Percentiles rank a stretch among this genome's conserved stretches.
Evolutionary conservation across 208 protist genomes (phyloP).

Genomic region (Plasmodiophora brassicae): DNA sequence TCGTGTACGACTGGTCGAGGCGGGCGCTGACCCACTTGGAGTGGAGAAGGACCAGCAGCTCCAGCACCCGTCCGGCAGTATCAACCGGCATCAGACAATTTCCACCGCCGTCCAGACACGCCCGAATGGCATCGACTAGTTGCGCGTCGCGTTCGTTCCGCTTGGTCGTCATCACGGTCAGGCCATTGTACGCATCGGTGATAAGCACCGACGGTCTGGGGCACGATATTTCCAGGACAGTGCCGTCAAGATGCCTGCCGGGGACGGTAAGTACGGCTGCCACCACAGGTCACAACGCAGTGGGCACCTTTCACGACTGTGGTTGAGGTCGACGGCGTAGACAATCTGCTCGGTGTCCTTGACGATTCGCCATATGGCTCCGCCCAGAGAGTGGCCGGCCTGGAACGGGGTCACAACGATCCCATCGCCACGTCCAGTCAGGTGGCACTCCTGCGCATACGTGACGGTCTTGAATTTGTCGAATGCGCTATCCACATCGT

Average conservation of each 20-base stretch:
- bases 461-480: constrained; percentile 44
- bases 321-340: constrained; percentile 76
- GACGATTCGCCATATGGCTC: constrained; percentile 71
- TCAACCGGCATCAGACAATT: constrained; percentile 73
- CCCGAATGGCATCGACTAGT: constrained; percentile 43
- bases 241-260: constrained; percentile 59
- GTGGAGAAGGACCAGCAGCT: constrained; percentile 63
- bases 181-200: constrained; percentile 58
- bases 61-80: constrained; percentile 64
- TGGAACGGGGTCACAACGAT: constrained; percentile 55
- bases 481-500: constrained; percentile 66
- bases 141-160: background rate
- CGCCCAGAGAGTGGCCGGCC: constrained; percentile 67
- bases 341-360: constrained; percentile 75
- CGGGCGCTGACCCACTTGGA: constrained; percentile 56
- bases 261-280: background rate
- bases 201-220: constrained; percentile 62
- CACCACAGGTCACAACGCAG: background rate
- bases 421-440: constrained; percentile 4
- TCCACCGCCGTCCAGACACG: constrained; percentile 59
- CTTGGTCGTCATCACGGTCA: background rate
- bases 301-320: constrained; percentile 61
- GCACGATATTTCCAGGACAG: constrained; percentile 51
- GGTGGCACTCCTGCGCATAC: constrained; percentile 12
- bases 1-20: constrained; percentile 51